phyloP scores from a whole-genome alignment of 371 early-diverging fungal species.

The Chytridium lagenaria region DNA sequence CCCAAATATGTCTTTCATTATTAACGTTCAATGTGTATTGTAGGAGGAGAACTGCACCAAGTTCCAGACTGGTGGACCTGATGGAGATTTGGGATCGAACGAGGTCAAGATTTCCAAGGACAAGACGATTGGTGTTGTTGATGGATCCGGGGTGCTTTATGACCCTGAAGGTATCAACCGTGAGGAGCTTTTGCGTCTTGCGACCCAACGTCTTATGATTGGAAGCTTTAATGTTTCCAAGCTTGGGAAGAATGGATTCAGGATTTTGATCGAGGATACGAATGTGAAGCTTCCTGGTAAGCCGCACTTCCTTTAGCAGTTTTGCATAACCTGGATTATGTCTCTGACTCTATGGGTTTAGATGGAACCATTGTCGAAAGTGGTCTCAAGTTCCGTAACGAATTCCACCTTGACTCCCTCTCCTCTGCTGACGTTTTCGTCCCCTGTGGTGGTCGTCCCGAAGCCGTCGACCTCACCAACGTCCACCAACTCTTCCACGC shows the following conservation, averaged over 20 bases:
- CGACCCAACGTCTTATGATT: constrained; percentile 84
- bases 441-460: constrained; percentile 99
- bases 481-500: constrained; percentile 75
- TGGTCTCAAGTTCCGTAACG: constrained; percentile 94
- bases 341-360: constrained; percentile 23
- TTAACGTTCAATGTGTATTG: not conserved
- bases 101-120: constrained; percentile 98
- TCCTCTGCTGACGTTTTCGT: constrained; percentile 90
- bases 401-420: constrained; percentile 88
- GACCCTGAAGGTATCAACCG: constrained; percentile 95
- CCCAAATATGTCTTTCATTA: no score
- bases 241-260: constrained; percentile 85
- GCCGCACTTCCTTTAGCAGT: not conserved
- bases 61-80: constrained; percentile 98
- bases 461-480: constrained; percentile 94
- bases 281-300: constrained; percentile 80
- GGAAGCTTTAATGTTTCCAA: constrained; percentile 83
- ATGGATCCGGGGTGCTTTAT: constrained; percentile 94
- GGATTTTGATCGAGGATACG: constrained; percentile 91
- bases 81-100: constrained; percentile 97
- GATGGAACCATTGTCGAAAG: constrained; percentile 86
- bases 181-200: constrained; percentile 82
- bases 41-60: constrained; percentile 70
- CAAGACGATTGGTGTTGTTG: constrained; percentile 90
- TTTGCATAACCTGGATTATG: not conserved